Evolutionary conservation across 176 grass and related monocot species (phyloP).

Genomic region (Aegilops sharonensis): DNA sequence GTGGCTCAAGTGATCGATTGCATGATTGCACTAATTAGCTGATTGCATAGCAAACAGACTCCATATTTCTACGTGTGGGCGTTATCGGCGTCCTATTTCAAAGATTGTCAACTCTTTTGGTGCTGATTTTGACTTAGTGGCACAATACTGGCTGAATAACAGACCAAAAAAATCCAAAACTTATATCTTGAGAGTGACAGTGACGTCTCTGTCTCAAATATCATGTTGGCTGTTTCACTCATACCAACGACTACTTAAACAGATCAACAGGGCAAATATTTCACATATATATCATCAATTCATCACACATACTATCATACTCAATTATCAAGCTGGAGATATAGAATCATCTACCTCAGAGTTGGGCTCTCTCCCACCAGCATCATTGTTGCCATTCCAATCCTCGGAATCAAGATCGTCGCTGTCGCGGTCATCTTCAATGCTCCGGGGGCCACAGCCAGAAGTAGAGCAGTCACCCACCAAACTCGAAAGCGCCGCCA

Average conservation of each 20-base stretch:
- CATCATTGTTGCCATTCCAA: conserved; percentile 38
- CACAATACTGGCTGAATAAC: background rate
- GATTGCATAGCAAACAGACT: no score
- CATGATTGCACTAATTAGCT: no score
- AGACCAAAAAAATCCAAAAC: background rate
- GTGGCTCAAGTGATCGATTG: background rate
- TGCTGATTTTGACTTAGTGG: background rate
- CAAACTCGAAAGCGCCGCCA: no score
- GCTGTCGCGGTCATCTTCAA: background rate
- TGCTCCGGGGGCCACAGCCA: background rate
- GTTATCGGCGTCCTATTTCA: no score
- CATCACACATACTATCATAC: background rate
- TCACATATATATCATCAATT: background rate
- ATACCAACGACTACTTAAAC: background rate
- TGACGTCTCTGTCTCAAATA: background rate
- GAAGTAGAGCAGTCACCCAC: conserved; percentile 12
- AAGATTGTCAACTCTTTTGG: background rate
- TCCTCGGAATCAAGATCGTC: conserved; percentile 33
- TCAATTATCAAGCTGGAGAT: background rate
- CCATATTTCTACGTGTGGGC: no score
- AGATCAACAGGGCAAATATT: background rate
- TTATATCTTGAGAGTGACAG: background rate
- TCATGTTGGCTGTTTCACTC: background rate
- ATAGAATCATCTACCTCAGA: conserved; percentile 38
- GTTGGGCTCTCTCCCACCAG: conserved; percentile 23